Evolutionary conservation across 352 stramenopile genomes (phyloP), one percentile per base, ranked within the genome.

Genomic region (Phytophthora ohioensis): DNA sequence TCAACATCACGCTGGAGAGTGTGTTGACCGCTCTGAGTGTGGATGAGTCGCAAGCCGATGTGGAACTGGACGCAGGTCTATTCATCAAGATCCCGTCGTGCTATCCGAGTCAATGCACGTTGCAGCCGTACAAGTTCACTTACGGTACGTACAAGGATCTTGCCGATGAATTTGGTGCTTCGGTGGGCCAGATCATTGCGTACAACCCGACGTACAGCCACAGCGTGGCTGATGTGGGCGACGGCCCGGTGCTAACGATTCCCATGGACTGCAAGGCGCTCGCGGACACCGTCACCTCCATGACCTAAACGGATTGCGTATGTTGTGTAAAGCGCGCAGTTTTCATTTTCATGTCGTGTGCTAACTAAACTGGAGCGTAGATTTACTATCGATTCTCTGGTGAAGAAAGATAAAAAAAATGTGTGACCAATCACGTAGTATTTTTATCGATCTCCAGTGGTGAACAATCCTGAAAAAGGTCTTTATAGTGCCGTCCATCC

Each of bases 1-100:
- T 73, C 43, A 64, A 73, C 52, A 67, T 73, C 51, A 63, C 64
- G 10, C 49, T 71, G n/a, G 49, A 52, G 8, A 61, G 46, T 56
- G 56, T 71, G 32, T 34, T 72, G 12, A 51, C 38, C 8, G 56
- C 41, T 7, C 64, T 67, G 1, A 34, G 42, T 12, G 51, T 72
- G 41, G 64, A 72, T 27, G 64, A 72, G 27, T 67, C 56, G 17
- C 41, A 72, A 41, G 57, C 64, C 51, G 56, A 72, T 34, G 57
- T 62, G 38, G 56, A 54, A 12, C 36, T 42, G 36, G 36, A 42
- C 36, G 36, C 36, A 15, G 36, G 36, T 42, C 36, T 42, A 9
- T 42, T 42, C 36, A 12, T 42, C 36, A 42, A 42, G 36, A 42
- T 42, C 3, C 36, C 36, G 36, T 72, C 64, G 21, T 72, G 64